Percentiles rank a stretch among this genome's conserved stretches.
Conservation (phyloP, 257 asterid genomes). For the Hygrophila difformis region DNA sequence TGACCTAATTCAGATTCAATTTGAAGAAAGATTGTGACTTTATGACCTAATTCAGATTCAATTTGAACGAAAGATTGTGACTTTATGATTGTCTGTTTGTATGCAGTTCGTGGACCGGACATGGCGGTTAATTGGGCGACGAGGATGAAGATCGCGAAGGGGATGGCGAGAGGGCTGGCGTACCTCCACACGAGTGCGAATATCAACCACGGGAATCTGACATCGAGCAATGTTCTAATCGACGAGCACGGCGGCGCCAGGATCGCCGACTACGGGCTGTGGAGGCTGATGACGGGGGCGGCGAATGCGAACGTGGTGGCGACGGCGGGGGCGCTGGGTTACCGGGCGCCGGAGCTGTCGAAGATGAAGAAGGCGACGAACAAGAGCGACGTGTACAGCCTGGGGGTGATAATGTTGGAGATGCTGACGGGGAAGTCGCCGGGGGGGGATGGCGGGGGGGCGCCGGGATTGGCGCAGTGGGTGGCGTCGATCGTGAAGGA, state of each 20-base stretch:
- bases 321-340: constrained; percentile 87
- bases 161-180: constrained; percentile 71
- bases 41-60: too few relatives aligned
- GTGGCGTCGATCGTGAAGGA: constrained; percentile 93
- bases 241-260: constrained; percentile 62
- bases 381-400: constrained; percentile 83
- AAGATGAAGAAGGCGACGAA: constrained; percentile 85
- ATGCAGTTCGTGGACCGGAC: constrained; percentile 72
- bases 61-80: too few relatives aligned
- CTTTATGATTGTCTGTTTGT: not conserved
- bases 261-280: constrained; percentile 79
- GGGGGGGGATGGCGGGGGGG: constrained; percentile 79
- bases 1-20: too few relatives aligned
- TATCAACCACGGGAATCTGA: constrained; percentile 82
- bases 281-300: constrained; percentile 78
- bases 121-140: constrained; percentile 63
- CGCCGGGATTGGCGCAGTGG: constrained; percentile 85
- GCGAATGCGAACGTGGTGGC: constrained; percentile 86
- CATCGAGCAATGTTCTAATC: constrained; percentile 77
- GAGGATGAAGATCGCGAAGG: constrained; percentile 78
- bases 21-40: too few relatives aligned
- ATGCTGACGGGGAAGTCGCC: constrained; percentile 91
- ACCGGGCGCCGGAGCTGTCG: constrained; percentile 92
- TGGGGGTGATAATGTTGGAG: constrained; percentile 79
- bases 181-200: constrained; percentile 68